phyloP scores from a whole-genome alignment of 176 grass and related monocot species.

The Aegilops tauschii region DNA sequence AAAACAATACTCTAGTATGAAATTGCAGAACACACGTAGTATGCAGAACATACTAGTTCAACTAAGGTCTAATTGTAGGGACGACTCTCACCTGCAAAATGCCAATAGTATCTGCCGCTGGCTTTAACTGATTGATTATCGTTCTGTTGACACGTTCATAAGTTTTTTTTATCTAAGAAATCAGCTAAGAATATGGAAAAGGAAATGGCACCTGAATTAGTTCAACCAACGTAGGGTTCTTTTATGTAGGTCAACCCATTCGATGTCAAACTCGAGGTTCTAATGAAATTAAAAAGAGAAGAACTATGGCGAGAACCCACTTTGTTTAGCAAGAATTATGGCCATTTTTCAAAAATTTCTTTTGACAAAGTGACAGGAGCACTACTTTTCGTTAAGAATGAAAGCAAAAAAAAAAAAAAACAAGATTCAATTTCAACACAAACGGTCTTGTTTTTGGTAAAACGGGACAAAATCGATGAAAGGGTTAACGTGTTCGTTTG shows the following conservation, averaged over 20 bases:
- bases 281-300: background rate
- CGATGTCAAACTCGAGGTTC: constrained; percentile 1
- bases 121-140: background rate
- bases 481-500: background rate
- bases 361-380: background rate
- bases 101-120: background rate
- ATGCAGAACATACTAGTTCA: background rate
- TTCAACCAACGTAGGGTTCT: background rate
- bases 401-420: background rate
- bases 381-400: background rate
- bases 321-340: background rate
- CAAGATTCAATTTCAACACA: too few species aligned
- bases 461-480: background rate
- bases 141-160: background rate
- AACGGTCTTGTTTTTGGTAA: background rate
- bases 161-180: background rate
- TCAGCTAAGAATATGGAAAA: background rate
- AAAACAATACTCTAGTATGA: background rate
- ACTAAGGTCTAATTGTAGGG: background rate
- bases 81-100: background rate
- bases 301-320: background rate
- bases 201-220: background rate
- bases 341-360: background rate
- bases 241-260: constrained; percentile 7
- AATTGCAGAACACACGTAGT: background rate